These are phyloP conservation scores for Phaeosphaeriaceae sp. DNA, from an alignment of 2,329 filamentous ascomycete species.

Conservation along the genomic window DNA sequence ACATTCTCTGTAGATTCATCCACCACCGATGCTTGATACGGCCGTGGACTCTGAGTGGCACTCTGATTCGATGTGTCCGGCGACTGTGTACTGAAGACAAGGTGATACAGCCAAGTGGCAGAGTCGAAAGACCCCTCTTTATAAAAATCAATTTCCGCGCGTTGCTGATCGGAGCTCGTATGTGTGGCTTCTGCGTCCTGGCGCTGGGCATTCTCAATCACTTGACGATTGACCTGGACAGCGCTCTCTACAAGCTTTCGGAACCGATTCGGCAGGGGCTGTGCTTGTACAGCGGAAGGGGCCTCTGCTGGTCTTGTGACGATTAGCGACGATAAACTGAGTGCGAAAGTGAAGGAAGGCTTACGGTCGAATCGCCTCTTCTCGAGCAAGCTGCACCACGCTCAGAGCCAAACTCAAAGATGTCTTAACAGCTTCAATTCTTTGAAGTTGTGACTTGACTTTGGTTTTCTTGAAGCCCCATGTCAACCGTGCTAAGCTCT, in stretches of 20 bases:
- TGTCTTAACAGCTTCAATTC: constrained; percentile 28
- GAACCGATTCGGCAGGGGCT: constrained; percentile 15
- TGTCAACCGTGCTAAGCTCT: constrained; percentile 20
- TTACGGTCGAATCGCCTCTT: constrained; percentile 13
- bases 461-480: constrained; percentile 20
- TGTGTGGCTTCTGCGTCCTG: constrained; percentile 9
- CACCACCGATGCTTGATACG: constrained; percentile 1
- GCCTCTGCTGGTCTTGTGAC: neutral
- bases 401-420: constrained; percentile 16
- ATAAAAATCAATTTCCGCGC: constrained; percentile 16
- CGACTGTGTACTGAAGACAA: constrained; percentile 16
- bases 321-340: neutral
- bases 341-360: neutral
- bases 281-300: too few relatives aligned
- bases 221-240: constrained; percentile 21
- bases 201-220: constrained; percentile 22
- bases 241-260: constrained; percentile 25
- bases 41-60: neutral
- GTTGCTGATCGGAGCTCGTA: neutral
- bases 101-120: constrained; percentile 28
- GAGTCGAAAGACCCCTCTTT: constrained; percentile 21
- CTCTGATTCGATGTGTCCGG: neutral
- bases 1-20: neutral
- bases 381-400: constrained; percentile 20
- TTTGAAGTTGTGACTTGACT: constrained; percentile 22